Percentiles rank a stretch among this genome's conserved stretches.
Conservation (phyloP, 2,329 filamentous ascomycete species). For the Apiospora rasikravindrae region DNA sequence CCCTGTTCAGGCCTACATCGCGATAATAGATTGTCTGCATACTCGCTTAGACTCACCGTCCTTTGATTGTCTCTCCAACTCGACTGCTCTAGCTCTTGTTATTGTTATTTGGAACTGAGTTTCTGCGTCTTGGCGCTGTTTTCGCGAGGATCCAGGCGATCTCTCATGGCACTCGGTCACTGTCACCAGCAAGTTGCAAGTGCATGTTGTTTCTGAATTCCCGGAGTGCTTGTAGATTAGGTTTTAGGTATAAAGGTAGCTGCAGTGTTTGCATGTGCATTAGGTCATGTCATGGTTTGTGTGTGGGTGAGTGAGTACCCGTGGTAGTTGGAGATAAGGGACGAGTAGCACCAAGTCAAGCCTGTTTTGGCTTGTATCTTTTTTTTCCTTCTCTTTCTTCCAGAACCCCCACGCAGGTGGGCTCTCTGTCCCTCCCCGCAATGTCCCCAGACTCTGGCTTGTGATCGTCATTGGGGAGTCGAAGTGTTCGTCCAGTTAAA, state of each 20-base stretch:
- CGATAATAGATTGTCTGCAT: conserved; percentile 7
- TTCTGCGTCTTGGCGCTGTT: conserved; percentile 18
- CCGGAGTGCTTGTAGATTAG: background rate
- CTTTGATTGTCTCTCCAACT: background rate
- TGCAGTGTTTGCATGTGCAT: conserved; percentile 14
- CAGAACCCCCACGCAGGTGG: conserved; percentile 27
- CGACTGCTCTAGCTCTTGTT: background rate
- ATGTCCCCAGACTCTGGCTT: conserved; percentile 33
- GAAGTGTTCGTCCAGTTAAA: conserved; percentile 12
- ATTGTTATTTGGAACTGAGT: conserved; percentile 1
- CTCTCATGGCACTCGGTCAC: background rate
- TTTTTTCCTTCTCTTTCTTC: conserved; percentile 6
- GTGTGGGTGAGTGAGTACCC: background rate
- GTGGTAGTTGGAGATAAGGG: background rate
- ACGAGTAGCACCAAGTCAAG: background rate
- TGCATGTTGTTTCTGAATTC: background rate
- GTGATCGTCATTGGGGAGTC: conserved; percentile 29
- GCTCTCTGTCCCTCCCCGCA: conserved; percentile 27
- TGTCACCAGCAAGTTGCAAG: background rate
- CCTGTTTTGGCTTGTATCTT: background rate
- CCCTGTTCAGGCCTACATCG: conserved; percentile 14
- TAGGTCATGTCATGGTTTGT: background rate
- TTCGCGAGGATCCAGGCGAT: background rate
- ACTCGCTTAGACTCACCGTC: conserved; percentile 18
- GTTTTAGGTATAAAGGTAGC: background rate